Base-by-base conservation (phyloP, 1,139 yeast species). In the Eremothecium gossypii region DNA sequence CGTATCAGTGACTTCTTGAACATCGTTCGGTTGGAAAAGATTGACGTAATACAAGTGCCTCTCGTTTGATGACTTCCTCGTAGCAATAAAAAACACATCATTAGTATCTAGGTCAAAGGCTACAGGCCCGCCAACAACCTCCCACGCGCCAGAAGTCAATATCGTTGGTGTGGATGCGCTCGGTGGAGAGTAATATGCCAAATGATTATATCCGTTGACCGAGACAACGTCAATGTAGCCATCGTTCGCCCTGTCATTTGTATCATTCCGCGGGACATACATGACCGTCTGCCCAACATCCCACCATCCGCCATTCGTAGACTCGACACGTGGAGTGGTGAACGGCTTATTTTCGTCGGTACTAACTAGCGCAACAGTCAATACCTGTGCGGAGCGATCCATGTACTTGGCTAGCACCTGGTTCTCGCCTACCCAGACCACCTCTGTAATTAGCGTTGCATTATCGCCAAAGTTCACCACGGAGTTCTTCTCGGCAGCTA, bases 221-320 rank as follows among this genome's bases (percentile, higher is more conserved):
- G 85, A 81, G 8, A 83, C 68, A 4, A 79, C 72, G 58, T 91
- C 98, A 41, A 91, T 67, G 57, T 89, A 91, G 1, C 89, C 84
- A 43, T 73, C 74, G 2, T 66, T 56, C 1, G 54, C 45, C 26
- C 77, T 65, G 4, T 68, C 69, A 5, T 54, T 53, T 2, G 52
- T 42, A 5, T 57, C 47, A 47, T 83, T 76, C 45, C 74, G 74
- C 7, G 96, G 95, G 33, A 91, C 71, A 54, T 66, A 80, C 29
- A 74, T 64, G 0, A 93, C 79, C 50, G 80, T 77, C 48, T 81
- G 84, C 7, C 85, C 74, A 32, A 89, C 78, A 59, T 91, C 98
- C 68, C 89, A 86, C 86, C 81, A 67, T 2, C 86, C 84, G 33
- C 64, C 64, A 45, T 71, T 78, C 9, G 71, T 67, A 2, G 62